phyloP scores from a whole-genome alignment of 129 eudicot species.

The Tanacetum coccineum region DNA sequence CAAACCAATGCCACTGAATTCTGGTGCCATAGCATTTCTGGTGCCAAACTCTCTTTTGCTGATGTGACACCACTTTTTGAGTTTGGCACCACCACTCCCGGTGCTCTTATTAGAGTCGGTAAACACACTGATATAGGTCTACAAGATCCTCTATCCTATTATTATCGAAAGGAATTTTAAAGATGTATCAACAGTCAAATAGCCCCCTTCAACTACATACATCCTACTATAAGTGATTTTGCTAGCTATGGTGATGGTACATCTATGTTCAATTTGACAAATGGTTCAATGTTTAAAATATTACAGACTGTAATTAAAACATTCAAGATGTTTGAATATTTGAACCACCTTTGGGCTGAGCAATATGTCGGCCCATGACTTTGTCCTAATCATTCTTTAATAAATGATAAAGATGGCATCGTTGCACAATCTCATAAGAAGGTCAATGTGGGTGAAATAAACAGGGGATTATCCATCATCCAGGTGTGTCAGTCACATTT shows the following conservation, averaged over 20 bases:
- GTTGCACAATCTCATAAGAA: conserved; percentile 11
- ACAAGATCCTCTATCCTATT: too few species aligned
- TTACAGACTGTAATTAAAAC: background rate
- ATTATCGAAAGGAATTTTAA: too few species aligned
- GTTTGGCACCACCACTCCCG: too few species aligned
- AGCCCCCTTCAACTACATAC: background rate
- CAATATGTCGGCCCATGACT: conserved; percentile 8
- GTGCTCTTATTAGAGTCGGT: too few species aligned
- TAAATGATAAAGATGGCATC: too few species aligned
- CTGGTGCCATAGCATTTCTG: too few species aligned
- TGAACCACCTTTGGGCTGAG: conserved; percentile 2
- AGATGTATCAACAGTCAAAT: background rate
- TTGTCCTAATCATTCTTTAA: conserved; percentile 9
- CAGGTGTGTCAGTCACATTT: conserved; percentile 26
- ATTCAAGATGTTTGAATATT: background rate
- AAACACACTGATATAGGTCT: too few species aligned
- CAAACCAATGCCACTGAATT: too few species aligned
- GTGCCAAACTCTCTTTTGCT: too few species aligned
- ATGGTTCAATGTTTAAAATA: background rate
- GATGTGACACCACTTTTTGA: too few species aligned
- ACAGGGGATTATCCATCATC: conserved; percentile 11
- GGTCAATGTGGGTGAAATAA: conserved; percentile 8
- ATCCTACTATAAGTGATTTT: background rate
- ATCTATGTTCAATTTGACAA: background rate
- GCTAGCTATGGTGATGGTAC: conserved; percentile 17